A percentile compares a stretch with the other conserved stretches of the same genome.
Evolutionary conservation across 148 eudicot species (phyloP).

Genomic region (Rhododendron molle): DNA sequence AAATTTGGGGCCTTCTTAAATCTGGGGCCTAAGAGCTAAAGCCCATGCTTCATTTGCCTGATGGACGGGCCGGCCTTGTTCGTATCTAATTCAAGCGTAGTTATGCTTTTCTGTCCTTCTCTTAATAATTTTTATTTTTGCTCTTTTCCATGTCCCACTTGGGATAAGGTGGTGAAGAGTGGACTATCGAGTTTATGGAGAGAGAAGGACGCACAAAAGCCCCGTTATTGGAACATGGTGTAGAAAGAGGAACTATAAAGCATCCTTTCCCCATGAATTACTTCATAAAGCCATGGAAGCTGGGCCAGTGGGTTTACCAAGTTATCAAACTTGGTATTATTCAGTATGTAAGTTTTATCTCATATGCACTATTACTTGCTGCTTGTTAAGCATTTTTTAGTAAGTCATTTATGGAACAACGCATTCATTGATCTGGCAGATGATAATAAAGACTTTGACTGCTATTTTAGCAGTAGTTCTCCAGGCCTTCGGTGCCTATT

Average conservation of each 20-base stretch:
- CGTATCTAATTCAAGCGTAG: background rate
- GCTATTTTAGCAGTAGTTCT: constrained; percentile 87
- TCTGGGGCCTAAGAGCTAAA: background rate
- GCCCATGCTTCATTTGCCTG: background rate
- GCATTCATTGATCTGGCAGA: constrained; percentile 39
- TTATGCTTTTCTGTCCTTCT: background rate
- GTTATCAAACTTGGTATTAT: constrained; percentile 93
- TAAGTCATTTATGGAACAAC: constrained; percentile 9
- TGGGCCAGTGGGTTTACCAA: constrained; percentile 85
- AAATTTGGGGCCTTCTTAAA: background rate
- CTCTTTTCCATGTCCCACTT: constrained; percentile 3
- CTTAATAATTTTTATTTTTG: background rate
- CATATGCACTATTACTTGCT: constrained; percentile 12
- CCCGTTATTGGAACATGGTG: constrained; percentile 70
- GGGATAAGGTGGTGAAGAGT: constrained; percentile 82
- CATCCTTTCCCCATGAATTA: constrained; percentile 91
- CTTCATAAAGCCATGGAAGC: constrained; percentile 82
- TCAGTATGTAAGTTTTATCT: constrained; percentile 79
- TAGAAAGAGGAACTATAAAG: constrained; percentile 69
- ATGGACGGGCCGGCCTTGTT: too few species aligned
- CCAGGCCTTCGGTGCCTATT: constrained; percentile 77
- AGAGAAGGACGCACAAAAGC: constrained; percentile 80
- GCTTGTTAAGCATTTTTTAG: constrained; percentile 8
- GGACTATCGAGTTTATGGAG: constrained; percentile 84
- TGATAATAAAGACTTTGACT: constrained; percentile 91